Evolutionary conservation across 2,329 filamentous ascomycete species (phyloP), one percentile per base, ranked within the genome.

Genomic region (Sporothrix humicola): DNA sequence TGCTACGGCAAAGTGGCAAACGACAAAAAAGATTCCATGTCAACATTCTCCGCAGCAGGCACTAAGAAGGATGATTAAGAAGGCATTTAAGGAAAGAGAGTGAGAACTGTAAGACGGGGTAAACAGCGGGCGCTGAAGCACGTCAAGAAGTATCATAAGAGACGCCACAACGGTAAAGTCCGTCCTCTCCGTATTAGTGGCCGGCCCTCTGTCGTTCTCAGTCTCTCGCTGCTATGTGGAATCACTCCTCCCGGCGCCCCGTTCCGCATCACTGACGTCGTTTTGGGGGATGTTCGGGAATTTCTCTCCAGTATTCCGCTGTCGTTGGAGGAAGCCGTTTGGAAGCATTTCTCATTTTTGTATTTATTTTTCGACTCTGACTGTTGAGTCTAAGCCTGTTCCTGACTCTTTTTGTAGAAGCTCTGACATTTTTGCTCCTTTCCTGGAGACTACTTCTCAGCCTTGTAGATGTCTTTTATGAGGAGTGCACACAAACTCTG

Each of bases 1-100:
- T 56, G 23, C 52, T 23, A 56, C 52, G 15, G n/a, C 52, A 56
- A 12, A 56, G 52, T 56, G 52, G 52, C 52, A 56, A 56, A 23
- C 52, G 1, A 3, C 20, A 3, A 17, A 56, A 56, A 12, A 12
- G 8, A 56, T 56, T 56, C 20, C 20, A 56, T 23, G 10, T 9
- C 52, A 26, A 56, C n/a, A 8, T 17, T 5, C 52, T 56, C 52
- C 20, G 20, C 52, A 56, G 20, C 20, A 6, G 52, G 15, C 20
- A 56, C 52, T 17, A 26, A 54, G 7, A 9, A 6, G 6, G 17
- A 20, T 3, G 15, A 54, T 17, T 20, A 17, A 8, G 2, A 23
- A 9, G n/a, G 2, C 5, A 1, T 7, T 37, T 37, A 2, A 20
- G 1, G 46, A 1, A n/a, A n/a, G 1, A n/a, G 10, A 20, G n/a